phyloP scores from a whole-genome alignment of 805 yeast genomes.

The Kodamaea laetipori region DNA sequence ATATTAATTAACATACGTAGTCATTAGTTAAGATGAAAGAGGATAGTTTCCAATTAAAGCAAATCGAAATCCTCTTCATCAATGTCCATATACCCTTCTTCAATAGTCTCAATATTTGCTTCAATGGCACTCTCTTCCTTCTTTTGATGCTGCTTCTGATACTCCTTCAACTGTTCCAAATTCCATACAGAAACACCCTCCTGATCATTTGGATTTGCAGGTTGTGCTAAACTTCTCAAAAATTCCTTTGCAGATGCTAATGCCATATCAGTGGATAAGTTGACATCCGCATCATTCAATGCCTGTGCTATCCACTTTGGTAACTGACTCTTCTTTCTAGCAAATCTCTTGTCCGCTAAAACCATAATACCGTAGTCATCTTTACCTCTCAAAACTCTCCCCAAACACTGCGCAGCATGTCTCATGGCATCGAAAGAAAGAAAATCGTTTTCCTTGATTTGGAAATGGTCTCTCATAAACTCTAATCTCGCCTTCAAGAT shows the following conservation, averaged over 20 bases:
- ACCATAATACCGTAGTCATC: conserved; percentile 99
- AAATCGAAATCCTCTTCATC: conserved; percentile 49
- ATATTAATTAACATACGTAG: no score
- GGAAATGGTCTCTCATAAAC: conserved; percentile 88
- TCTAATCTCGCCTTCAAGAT: conserved; percentile 93
- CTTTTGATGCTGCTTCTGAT: conserved; percentile 54
- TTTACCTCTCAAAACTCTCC: conserved; percentile 95
- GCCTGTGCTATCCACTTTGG: conserved; percentile 99
- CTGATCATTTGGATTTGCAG: conserved; percentile 82
- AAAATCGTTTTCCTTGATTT: conserved; percentile 91
- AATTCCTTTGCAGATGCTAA: conserved; percentile 92
- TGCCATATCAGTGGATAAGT: conserved; percentile 96
- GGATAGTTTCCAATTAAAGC: conserved; percentile 15
- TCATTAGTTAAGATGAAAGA: neutral
- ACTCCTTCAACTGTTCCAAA: conserved; percentile 59
- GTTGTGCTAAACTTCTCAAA: conserved; percentile 91
- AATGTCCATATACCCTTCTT: conserved; percentile 46
- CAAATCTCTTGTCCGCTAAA: conserved; percentile 89
- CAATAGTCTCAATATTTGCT: conserved; percentile 22
- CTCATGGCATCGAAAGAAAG: conserved; percentile 98
- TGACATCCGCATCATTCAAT: conserved; percentile 84
- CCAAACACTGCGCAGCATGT: conserved; percentile 98
- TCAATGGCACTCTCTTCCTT: conserved; percentile 22
- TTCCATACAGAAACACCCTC: conserved; percentile 96
- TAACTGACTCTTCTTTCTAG: conserved; percentile 79